Conservation (phyloP, 164 flowering plant genomes). For the Tetracentron sinense region DNA sequence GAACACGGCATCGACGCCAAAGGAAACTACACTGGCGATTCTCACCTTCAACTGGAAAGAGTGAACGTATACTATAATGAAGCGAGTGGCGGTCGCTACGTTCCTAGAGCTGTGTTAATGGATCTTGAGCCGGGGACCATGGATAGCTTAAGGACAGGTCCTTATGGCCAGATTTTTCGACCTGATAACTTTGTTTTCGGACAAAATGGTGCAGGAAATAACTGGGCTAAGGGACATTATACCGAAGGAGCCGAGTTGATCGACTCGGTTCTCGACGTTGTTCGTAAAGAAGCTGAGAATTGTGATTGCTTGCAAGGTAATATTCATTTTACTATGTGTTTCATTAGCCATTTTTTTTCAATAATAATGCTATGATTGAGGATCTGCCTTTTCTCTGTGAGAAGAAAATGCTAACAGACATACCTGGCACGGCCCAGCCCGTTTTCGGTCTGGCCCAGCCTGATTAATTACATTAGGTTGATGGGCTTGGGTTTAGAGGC, state of each 20-base stretch:
- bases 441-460: too few species aligned
- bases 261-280: constrained; percentile 19
- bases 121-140: constrained; percentile 27
- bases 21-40: constrained; percentile 14
- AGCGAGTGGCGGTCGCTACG: constrained; percentile 19
- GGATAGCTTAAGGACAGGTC: constrained; percentile 17
- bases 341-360: too few species aligned
- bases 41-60: constrained; percentile 18
- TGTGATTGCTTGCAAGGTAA: constrained; percentile 18
- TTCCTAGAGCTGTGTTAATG: constrained; percentile 22
- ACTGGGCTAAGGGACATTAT: constrained; percentile 18
- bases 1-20: constrained; percentile 22
- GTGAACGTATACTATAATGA: constrained; percentile 24
- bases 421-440: too few species aligned
- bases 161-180: constrained; percentile 7
- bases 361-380: too few species aligned
- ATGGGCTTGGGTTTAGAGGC: too few species aligned
- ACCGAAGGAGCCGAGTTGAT: constrained; percentile 17
- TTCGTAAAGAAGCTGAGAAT: constrained; percentile 12
- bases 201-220: constrained; percentile 18
- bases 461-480: too few species aligned
- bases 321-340: background rate
- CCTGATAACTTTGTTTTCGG: constrained; percentile 18
- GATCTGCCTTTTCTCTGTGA: too few species aligned
- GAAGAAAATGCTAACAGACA: too few species aligned